phyloP scores from a whole-genome alignment of 768 basidiomycete species.

The Tulasnella sp. region DNA sequence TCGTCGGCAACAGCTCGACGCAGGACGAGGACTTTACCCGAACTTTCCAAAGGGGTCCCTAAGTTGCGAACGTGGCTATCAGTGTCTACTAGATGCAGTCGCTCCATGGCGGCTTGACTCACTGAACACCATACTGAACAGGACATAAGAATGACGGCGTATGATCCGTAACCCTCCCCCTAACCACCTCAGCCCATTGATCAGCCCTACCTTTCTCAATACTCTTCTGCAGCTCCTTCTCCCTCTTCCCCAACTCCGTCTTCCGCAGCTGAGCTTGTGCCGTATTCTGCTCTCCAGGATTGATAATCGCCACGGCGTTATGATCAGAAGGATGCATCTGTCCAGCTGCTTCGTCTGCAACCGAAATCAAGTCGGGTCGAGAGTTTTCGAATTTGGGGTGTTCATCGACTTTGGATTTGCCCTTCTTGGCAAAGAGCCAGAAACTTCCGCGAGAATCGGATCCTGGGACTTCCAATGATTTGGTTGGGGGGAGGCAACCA shows the following conservation, averaged over 20 bases:
- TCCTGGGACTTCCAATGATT: background rate
- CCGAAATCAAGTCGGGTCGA: constrained; percentile 29
- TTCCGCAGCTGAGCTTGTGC: constrained; percentile 11
- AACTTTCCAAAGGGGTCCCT: background rate
- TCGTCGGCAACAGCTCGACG: background rate
- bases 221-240: background rate
- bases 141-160: background rate
- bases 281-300: constrained; percentile 5
- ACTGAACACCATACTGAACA: background rate
- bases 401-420: background rate
- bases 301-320: constrained; percentile 25
- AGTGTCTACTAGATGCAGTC: background rate
- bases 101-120: background rate
- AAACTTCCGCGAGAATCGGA: background rate
- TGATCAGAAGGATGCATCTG: constrained; percentile 30
- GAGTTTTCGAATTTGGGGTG: constrained; percentile 17
- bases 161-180: background rate
- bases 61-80: too few species aligned
- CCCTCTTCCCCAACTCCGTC: constrained; percentile 2
- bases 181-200: constrained; percentile 13
- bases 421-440: constrained; percentile 15
- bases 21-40: background rate
- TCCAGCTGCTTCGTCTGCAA: constrained; percentile 25
- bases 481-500: constrained; percentile 47
- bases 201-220: constrained; percentile 10